These are phyloP conservation scores for Trifolium pratense DNA, from an alignment of 306 rosid species.

Conservation along the genomic window DNA sequence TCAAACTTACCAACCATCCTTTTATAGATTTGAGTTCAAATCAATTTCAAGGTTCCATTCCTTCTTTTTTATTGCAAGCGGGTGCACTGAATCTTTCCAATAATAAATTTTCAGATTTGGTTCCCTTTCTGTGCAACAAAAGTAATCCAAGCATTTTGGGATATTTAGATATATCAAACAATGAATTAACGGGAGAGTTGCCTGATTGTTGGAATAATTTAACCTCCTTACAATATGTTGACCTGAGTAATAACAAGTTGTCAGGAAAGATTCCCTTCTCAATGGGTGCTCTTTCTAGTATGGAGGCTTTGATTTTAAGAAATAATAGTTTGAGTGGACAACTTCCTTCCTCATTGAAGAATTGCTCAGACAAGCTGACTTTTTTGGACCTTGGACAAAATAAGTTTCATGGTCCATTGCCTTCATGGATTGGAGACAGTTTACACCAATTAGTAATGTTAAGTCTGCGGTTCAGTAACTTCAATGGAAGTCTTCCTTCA, in stretches of 20 bases:
- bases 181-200: background rate
- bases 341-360: constrained; percentile 9
- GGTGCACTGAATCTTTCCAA: background rate
- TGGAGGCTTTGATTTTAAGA: constrained; percentile 19
- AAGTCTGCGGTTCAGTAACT: background rate
- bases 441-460: constrained; percentile 9
- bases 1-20: no score
- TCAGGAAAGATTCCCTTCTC: background rate
- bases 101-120: constrained; percentile 9
- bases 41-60: constrained; percentile 27
- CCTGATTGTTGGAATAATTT: constrained; percentile 32
- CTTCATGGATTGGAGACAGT: constrained; percentile 34
- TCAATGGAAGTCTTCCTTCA: constrained; percentile 16
- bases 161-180: constrained; percentile 27
- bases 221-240: background rate
- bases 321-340: constrained; percentile 29
- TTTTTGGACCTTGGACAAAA: constrained; percentile 11
- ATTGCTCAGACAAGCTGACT: constrained; percentile 11
- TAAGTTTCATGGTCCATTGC: constrained; percentile 26
- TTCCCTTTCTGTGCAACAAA: background rate
- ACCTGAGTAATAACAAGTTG: constrained; percentile 24
- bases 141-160: background rate
- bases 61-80: background rate
- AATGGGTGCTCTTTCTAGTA: background rate
- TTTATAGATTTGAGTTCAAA: constrained; percentile 13